Evolutionary conservation across 495 filamentous ascomycete genomes (phyloP).

Genomic region (Aspergillus olivimuriae): DNA sequence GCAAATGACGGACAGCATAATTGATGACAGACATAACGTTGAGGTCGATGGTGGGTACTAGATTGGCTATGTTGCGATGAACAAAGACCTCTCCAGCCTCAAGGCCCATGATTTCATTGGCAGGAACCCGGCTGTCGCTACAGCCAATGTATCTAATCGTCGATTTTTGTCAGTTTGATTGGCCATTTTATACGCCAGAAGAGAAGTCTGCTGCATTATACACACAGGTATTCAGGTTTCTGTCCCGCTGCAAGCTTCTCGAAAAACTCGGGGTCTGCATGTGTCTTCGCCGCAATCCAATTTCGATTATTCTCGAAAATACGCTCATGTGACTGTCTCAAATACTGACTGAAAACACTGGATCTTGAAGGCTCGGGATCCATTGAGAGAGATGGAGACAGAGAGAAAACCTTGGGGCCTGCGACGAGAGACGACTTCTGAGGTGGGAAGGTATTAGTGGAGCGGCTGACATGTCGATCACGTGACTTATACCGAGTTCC

Average conservation of each 20-base stretch:
- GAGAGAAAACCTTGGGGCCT: too few relatives aligned
- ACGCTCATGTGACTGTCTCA: slow-evolving; percentile 16
- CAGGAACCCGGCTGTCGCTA: slow-evolving; percentile 75
- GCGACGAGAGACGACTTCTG: too few relatives aligned
- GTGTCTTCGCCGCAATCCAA: slow-evolving; percentile 56
- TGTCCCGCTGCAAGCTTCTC: slow-evolving; percentile 59
- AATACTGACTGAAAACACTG: slow-evolving; percentile 1
- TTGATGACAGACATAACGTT: slow-evolving; percentile 67
- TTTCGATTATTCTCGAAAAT: slow-evolving; percentile 51
- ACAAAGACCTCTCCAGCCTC: slow-evolving; percentile 84
- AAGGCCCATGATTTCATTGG: slow-evolving; percentile 73
- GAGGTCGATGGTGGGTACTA: slow-evolving; percentile 68
- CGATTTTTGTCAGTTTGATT: background rate
- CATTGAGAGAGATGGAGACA: too few relatives aligned
- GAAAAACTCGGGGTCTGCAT: slow-evolving; percentile 63
- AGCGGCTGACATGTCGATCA: too few relatives aligned
- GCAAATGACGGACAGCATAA: slow-evolving; percentile 66
- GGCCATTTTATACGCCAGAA: slow-evolving; percentile 1
- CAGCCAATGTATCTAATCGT: slow-evolving; percentile 61
- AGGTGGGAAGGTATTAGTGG: too few relatives aligned
- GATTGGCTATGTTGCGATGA: slow-evolving; percentile 89
- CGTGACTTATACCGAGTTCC: too few relatives aligned
- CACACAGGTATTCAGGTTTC: slow-evolving; percentile 67
- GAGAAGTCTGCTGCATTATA: background rate
- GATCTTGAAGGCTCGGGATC: background rate